These are phyloP conservation scores for Phoma sp. DNA, from an alignment of 2,329 filamentous ascomycete genomes.

Conservation along the genomic window DNA sequence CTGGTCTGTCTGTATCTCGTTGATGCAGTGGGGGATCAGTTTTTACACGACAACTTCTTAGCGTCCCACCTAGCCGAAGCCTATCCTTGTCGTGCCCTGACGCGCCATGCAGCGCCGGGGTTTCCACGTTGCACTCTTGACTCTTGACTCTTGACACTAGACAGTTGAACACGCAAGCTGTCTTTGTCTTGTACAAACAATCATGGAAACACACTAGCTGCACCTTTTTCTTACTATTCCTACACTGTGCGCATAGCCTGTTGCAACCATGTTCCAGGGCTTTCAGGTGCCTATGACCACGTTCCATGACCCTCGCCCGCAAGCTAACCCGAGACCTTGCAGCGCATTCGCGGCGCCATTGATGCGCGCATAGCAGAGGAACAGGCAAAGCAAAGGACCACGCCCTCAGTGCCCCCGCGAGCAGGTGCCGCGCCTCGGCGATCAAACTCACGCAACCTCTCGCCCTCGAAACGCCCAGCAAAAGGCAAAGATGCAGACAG, in stretches of 20 bases:
- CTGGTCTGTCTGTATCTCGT: constrained; percentile 3
- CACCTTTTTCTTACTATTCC: neutral
- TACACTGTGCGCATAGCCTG: constrained; percentile 22
- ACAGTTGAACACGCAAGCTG: no score
- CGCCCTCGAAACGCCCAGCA: constrained; percentile 44
- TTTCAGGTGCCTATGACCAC: constrained; percentile 38
- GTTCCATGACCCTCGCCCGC: constrained; percentile 32
- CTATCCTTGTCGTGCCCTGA: neutral
- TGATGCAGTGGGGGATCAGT: constrained; percentile 15
- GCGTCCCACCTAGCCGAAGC: neutral
- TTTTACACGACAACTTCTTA: constrained; percentile 13
- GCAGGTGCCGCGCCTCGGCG: constrained; percentile 55
- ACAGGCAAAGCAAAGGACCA: constrained; percentile 75
- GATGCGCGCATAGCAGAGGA: constrained; percentile 90
- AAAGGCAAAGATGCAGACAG: constrained; percentile 43
- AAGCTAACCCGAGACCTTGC: constrained; percentile 28
- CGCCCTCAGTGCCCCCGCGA: constrained; percentile 52
- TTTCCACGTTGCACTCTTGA: neutral
- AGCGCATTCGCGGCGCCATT: constrained; percentile 85
- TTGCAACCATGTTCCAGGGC: constrained; percentile 45
- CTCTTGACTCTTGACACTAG: neutral
- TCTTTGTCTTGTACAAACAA: neutral
- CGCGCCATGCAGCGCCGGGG: neutral
- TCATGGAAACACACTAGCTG: constrained; percentile 11
- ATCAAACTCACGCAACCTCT: constrained; percentile 53